Percentiles rank a stretch among this genome's conserved stretches.
Conservation (phyloP, 768 basidiomycete genomes). For the Mycena epipterygia region DNA sequence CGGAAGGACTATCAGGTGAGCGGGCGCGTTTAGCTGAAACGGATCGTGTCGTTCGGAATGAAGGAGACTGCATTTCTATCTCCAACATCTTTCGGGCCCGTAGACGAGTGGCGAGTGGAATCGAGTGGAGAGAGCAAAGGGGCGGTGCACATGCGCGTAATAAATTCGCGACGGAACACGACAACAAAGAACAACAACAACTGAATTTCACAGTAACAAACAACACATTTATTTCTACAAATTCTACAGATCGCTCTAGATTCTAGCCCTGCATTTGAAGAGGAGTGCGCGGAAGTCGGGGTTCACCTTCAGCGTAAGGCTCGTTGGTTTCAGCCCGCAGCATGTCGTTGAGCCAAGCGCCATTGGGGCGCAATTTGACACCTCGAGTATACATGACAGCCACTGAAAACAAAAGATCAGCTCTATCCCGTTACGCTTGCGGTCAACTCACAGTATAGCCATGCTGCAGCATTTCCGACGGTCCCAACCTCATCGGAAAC, state of each 20-base stretch:
- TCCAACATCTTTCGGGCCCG: constrained; percentile 46
- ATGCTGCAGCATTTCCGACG: constrained; percentile 80
- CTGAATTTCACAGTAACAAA: background rate
- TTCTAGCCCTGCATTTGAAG: constrained; percentile 70
- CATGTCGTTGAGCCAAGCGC: constrained; percentile 89
- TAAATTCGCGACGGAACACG: constrained; percentile 2
- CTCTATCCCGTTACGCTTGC: background rate
- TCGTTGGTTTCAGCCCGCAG: constrained; percentile 83
- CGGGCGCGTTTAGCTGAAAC: constrained; percentile 69
- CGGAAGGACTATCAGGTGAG: constrained; percentile 66
- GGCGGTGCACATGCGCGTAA: constrained; percentile 10
- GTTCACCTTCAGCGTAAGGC: constrained; percentile 75
- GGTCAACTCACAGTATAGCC: constrained; percentile 54
- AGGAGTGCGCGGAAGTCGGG: constrained; percentile 75
- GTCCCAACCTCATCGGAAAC: constrained; percentile 90
- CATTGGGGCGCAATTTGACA: constrained; percentile 79
- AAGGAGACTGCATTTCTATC: constrained; percentile 69
- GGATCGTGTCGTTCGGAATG: constrained; percentile 55
- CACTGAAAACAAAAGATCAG: constrained; percentile 46
- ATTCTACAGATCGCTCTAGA: constrained; percentile 1
- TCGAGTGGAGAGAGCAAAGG: background rate
- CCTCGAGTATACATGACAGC: constrained; percentile 87
- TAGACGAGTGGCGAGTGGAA: constrained; percentile 2
- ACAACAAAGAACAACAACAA: constrained; percentile 4
- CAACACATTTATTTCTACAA: constrained; percentile 18